Evolutionary conservation across 257 asterid species (phyloP), one percentile per base, ranked within the genome.

Genomic region (Ophiorrhiza pumila): DNA sequence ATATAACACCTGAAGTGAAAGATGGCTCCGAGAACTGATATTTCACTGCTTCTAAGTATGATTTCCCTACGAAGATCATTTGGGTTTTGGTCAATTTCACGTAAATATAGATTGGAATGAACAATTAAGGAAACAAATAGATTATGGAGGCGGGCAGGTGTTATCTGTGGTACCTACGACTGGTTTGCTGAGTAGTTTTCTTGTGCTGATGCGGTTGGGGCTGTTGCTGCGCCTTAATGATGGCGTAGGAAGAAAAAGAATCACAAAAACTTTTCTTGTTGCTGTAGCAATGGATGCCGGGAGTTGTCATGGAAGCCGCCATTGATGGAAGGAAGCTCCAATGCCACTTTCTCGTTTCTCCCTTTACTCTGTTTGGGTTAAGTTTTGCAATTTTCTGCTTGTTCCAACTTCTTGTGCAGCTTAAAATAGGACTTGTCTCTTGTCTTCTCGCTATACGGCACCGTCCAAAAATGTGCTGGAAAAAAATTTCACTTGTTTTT

Each of bases 11-110:
- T 86, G 79, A 93, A 88, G 59, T 89, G 90, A 84, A 93, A 93
- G 70, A 93, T 81, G 72, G 97, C 93, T 70, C 94, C 97, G 60
- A 91, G 85, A 52, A 86, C 83, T 27, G 96, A 96, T 74, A 89
- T 29, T 76, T 83, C 96, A 66, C 92, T 91, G 85, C 97, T 82
- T 84, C 96, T 88, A 78, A 93, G 80, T 31, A 93, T 73, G 27
- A 91, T 76, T 69, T 93, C 95, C 92, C 98, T 91, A 41, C 71
- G 73, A 72, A 20, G n/a, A 60, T 2, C 32, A 43, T 57, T 43
- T 34, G 39, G 53, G 14, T 32, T 52, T 41, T 47, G 32, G 37
- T 68, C 20, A 41, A 47, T 37, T 55, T 70, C 8, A 45, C 27
- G 7, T 23, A 10, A 7, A 12, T 25, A 32, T 0, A 29, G 13